Base-by-base conservation (phyloP, 1,284 basidiomycete genomes). In the Ganoderma lingzhi region DNA sequence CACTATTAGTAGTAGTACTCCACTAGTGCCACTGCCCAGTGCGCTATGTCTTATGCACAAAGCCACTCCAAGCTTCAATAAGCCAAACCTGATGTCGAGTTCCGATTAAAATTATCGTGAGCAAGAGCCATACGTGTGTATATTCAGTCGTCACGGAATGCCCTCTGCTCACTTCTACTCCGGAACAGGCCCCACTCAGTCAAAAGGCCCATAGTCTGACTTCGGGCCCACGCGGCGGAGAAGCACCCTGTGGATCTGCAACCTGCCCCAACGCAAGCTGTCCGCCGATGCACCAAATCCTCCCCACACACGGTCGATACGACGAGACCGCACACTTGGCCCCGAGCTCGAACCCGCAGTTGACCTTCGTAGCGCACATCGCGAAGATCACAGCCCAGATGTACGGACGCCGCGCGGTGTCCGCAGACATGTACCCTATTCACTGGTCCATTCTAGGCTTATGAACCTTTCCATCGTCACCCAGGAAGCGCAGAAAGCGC, bases 381-480 rank as follows among this genome's bases (percentile, higher is more conserved):
- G 56, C 92, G 89, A 81, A 98, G 88, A 44, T 87, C 87, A 65
- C 96, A 96, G 74, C 96, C 39, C 94, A 6, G 91, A 87, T 63
- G 91, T 90, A 56, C 90, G 88, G 79, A 97, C 98, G 77, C 48
- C 48, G 15, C 28, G 5, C 55, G 2, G 30, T 30, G 37, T 58
- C 55, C 53, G 58, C 53, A 60, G 48, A 67, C 42, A 45, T 44
- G 71, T 74, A 42, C 72, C 65, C 53, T 62, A 65, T 70, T 30
- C 41, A 35, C 42, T 6, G 17, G 17, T 17, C 42, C 42, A 44
- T 44, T 67, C 42, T 76, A 96, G 95, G 80, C 85, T 99, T 58
- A 99, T 97, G 3, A 99, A 99, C 80, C 96, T 99, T 64, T 97
- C 96, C 48, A 89, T 99, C 78, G 97, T 99, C 39, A 91, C 86